phyloP scores from a whole-genome alignment of 257 asterid genomes.

The Coffea canephora region DNA sequence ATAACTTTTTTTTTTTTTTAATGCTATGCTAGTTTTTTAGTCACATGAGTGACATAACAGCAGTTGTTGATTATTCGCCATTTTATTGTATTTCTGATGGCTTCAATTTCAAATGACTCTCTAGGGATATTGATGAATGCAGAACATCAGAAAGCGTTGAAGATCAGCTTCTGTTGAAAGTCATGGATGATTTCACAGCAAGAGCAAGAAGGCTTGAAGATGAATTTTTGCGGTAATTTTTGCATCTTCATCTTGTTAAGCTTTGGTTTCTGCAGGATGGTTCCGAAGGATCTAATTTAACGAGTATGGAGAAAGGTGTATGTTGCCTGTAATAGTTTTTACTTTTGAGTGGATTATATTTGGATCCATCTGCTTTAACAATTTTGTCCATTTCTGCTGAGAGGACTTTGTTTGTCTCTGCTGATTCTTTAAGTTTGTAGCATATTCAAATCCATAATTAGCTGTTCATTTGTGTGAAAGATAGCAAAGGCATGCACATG shows the following conservation, averaged over 20 bases:
- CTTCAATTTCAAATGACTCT: constrained; percentile 3
- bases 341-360: neutral
- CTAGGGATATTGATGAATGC: constrained; percentile 36
- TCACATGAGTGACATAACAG: neutral
- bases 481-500: neutral
- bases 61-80: neutral
- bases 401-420: neutral
- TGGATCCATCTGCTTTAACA: too few relatives aligned
- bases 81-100: constrained; percentile 10
- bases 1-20: constrained; percentile 13
- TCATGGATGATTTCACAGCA: constrained; percentile 38
- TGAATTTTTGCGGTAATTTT: constrained; percentile 61
- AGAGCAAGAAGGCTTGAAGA: constrained; percentile 61
- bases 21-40: neutral
- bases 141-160: constrained; percentile 35
- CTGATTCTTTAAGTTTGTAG: neutral
- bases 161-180: constrained; percentile 34
- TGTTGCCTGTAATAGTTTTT: neutral
- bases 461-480: neutral
- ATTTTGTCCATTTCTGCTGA: neutral
- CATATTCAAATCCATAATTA: neutral
- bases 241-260: neutral
- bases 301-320: neutral
- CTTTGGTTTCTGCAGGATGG: neutral
- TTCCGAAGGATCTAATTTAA: neutral